Percentiles rank a stretch among this genome's conserved stretches.
Conservation (phyloP, 768 basidiomycete species). For the Tricholoma terreum region DNA sequence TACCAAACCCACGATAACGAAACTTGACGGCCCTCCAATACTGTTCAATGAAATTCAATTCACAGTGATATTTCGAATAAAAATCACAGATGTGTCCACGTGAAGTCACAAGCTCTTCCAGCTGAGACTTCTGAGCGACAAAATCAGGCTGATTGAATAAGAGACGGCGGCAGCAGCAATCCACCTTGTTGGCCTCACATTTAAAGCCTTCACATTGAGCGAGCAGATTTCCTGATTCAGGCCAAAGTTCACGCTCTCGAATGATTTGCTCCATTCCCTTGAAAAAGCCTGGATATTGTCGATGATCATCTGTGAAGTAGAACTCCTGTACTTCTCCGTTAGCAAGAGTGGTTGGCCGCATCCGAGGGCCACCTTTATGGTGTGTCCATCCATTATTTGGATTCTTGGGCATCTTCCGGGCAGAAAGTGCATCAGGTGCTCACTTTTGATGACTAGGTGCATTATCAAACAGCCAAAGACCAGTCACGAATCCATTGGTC, state of each 20-base stretch:
- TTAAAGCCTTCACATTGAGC: conserved; percentile 24
- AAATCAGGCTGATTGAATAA: conserved; percentile 20
- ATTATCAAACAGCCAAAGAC: too few relatives aligned
- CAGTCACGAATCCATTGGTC: conserved; percentile 16
- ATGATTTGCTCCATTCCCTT: conserved; percentile 34
- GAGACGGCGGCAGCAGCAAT: conserved; percentile 16
- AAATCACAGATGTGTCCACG: conserved; percentile 30
- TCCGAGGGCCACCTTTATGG: too few relatives aligned
- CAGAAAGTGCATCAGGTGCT: too few relatives aligned
- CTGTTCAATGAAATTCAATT: too few relatives aligned
- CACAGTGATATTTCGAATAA: too few relatives aligned
- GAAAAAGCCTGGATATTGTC: conserved; percentile 28
- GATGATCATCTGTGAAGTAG: conserved; percentile 30
- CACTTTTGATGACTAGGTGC: too few relatives aligned
- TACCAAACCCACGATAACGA: conserved; percentile 4
- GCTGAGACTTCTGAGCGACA: conserved; percentile 20
- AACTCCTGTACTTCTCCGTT: conserved; percentile 25
- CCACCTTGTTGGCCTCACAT: conserved; percentile 12
- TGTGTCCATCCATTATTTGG: too few relatives aligned
- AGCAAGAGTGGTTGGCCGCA: conserved; percentile 17
- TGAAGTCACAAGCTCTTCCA: conserved; percentile 18
- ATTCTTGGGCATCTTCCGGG: too few relatives aligned
- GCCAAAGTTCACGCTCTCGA: conserved; percentile 17
- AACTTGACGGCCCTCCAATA: too few relatives aligned
- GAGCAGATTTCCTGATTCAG: conserved; percentile 11